Evolutionary conservation across 208 protist genomes (phyloP), one percentile per base, ranked within the genome.

Genomic region (Trypanosoma rangeli): DNA sequence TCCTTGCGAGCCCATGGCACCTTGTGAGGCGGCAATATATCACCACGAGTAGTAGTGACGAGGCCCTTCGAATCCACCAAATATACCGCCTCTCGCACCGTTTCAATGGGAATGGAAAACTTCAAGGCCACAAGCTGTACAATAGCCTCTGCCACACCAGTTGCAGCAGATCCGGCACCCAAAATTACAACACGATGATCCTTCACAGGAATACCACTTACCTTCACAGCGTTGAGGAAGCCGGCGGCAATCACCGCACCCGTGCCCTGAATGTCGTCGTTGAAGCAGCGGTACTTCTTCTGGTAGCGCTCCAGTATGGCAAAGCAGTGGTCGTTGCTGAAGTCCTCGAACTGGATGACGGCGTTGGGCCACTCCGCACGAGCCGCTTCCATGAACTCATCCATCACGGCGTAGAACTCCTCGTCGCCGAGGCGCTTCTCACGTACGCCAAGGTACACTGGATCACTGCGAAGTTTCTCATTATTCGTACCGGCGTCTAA

Each of bases 241-340:
- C 94, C 94, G 31, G 92, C 89, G 12, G 91, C 78, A 69, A 98
- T 92, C 52, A 99, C 97, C 31, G 97, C 88, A 18, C 95, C 96
- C 35, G 97, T 99, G 70, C 94, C 97, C 78, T 99, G 97, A 71
- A 99, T 98, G 79, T 99, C 97, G 64, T 99, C 97, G 70, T 99
- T 99, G 85, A 99, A 99, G 79, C 89, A 97, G 37, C 87, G 78
- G 44, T 89, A 82, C 64, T 88, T 77, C n/a, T 93, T 74, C 31
- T 85, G 73, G 78, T 98, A 98, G 29, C 81, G 70, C 42, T 95
- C 84, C 5, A 99, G 82, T 44, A 99, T 86, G 13, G 85, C 78
- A 67, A 98, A 98, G 60, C 87, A 93, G 75, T 97, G 85, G 65
- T 91, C 84, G 71, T 90, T 98, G 53, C 79, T 84, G 73, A 99